Evolutionary conservation across 495 filamentous ascomycete species (phyloP).

Genomic region (Talaromyces adpressus): DNA sequence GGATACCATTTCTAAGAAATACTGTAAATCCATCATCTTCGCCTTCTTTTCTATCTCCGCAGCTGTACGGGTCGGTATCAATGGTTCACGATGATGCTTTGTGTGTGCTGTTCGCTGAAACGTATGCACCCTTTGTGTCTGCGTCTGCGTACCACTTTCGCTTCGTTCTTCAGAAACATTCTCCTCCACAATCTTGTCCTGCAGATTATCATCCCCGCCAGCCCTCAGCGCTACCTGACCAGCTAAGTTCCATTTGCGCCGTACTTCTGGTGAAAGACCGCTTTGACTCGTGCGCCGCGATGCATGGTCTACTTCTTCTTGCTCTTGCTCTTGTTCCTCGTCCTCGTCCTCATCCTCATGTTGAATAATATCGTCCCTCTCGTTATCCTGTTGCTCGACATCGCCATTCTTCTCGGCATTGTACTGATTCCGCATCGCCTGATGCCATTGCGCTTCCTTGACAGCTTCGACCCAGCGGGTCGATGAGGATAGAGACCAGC

Average conservation of each 20-base stretch:
- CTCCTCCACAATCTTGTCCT: constrained; percentile 25
- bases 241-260: constrained; percentile 67
- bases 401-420: not conserved
- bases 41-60: constrained; percentile 38
- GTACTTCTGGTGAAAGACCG: constrained; percentile 34
- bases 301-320: constrained; percentile 14
- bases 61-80: constrained; percentile 30
- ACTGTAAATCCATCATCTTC: constrained; percentile 79
- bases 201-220: constrained; percentile 50
- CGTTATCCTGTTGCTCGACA: not conserved
- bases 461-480: constrained; percentile 60
- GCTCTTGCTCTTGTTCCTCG: not conserved
- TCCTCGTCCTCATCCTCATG: constrained; percentile 9
- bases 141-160: constrained; percentile 19
- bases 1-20: constrained; percentile 84
- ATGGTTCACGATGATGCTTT: constrained; percentile 35
- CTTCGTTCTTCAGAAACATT: constrained; percentile 18
- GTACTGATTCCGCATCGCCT: constrained; percentile 2
- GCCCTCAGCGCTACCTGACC: constrained; percentile 65
- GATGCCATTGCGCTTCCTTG: constrained; percentile 9
- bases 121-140: constrained; percentile 18
- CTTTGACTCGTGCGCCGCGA: constrained; percentile 4
- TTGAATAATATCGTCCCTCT: not conserved
- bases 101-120: constrained; percentile 19
- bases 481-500: constrained; percentile 56